Conservation (phyloP, 371 early-diverging fungal genomes). For the Mucor velutinosus region DNA sequence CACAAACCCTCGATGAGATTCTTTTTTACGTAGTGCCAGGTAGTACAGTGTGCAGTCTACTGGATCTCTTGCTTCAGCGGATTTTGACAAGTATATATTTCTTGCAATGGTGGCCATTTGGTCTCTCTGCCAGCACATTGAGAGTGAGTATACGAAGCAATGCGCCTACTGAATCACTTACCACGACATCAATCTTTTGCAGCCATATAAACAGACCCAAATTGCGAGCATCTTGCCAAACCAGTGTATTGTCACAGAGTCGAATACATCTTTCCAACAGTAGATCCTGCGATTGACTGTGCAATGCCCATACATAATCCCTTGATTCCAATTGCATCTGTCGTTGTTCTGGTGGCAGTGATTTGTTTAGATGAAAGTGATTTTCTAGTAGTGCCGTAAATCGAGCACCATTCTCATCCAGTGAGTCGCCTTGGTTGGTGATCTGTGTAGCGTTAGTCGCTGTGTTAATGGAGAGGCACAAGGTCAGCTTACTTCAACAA, state of each 20-base stretch:
- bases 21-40: conserved; percentile 83
- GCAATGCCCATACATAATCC: conserved; percentile 86
- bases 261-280: conserved; percentile 68
- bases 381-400: conserved; percentile 77
- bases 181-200: conserved; percentile 72
- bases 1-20: conserved; percentile 87
- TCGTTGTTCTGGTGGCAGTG: conserved; percentile 38
- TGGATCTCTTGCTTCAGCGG: conserved; percentile 76
- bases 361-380: conserved; percentile 62
- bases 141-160: neutral
- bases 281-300: conserved; percentile 89
- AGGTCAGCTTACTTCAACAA: conserved; percentile 55
- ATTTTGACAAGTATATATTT: conserved; percentile 79
- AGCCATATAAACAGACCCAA: conserved; percentile 91
- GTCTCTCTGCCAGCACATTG: conserved; percentile 45
- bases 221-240: conserved; percentile 80
- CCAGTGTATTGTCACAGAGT: conserved; percentile 64
- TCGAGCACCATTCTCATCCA: conserved; percentile 91
- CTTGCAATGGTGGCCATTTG: conserved; percentile 85
- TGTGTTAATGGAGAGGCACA: neutral
- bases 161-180: conserved; percentile 28
- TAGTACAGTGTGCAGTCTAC: conserved; percentile 84
- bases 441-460: conserved; percentile 44
- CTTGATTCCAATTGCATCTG: conserved; percentile 58
- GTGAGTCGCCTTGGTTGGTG: conserved; percentile 65